These are phyloP conservation scores for Hyparrhenia diplandra DNA, from an alignment of 176 grass and related monocot species.

Conservation along the genomic window DNA sequence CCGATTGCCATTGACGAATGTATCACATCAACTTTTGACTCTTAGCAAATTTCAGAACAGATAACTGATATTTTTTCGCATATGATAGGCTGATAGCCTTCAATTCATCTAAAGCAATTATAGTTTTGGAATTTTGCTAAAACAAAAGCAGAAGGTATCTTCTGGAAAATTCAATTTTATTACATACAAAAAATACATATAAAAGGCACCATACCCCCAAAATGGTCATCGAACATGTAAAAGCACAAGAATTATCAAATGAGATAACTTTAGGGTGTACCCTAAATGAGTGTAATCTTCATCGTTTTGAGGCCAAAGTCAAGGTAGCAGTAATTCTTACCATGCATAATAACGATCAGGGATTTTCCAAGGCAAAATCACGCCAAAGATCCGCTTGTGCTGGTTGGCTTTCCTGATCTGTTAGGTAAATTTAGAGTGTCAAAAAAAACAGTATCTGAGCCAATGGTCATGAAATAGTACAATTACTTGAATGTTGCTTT, in stretches of 20 bases:
- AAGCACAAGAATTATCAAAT: background rate
- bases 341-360: conserved; percentile 45
- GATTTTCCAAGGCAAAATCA: conserved; percentile 81
- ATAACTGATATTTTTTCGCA: background rate
- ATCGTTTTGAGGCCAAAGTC: background rate
- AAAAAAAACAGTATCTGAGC: background rate
- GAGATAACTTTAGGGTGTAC: background rate
- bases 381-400: conserved; percentile 76
- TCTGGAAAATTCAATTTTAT: background rate
- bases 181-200: background rate
- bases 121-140: background rate
- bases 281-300: background rate
- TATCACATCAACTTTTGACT: background rate
- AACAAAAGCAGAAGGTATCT: background rate
- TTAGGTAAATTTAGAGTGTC: conserved; percentile 8
- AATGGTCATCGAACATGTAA: background rate
- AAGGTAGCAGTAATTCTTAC: conserved; percentile 11
- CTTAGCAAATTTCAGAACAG: background rate
- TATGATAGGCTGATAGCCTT: background rate
- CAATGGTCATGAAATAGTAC: background rate
- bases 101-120: background rate
- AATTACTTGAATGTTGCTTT: background rate
- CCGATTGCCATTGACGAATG: background rate
- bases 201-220: background rate
- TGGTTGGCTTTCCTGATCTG: conserved; percentile 75